Conservation (phyloP, 257 asterid species). For the Rubia yunnanensis region DNA sequence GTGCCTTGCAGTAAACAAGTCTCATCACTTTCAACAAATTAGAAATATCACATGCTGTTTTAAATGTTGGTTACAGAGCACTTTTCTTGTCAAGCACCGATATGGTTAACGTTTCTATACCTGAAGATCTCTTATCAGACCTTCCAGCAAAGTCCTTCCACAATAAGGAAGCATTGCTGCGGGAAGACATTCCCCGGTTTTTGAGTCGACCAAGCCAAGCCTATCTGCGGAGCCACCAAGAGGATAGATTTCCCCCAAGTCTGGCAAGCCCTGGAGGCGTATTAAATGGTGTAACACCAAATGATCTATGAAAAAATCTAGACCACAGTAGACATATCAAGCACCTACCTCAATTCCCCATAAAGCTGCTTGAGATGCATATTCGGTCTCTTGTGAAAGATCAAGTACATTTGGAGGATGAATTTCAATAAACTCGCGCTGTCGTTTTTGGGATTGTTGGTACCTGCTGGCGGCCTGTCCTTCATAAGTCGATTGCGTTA, state of each 20-base stretch:
- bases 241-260: slow-evolving; percentile 96
- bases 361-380: slow-evolving; percentile 84
- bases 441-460: slow-evolving; percentile 35
- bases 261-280: slow-evolving; percentile 89
- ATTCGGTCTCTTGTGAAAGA: slow-evolving; percentile 72
- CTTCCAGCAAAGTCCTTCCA: slow-evolving; percentile 92
- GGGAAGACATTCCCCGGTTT: slow-evolving; percentile 92
- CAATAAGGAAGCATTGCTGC: slow-evolving; percentile 99
- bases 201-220: slow-evolving; percentile 85
- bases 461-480: slow-evolving; percentile 36
- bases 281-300: slow-evolving; percentile 30
- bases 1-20: slow-evolving; percentile 56
- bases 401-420: slow-evolving; percentile 82
- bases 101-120: slow-evolving; percentile 26
- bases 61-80: neutral
- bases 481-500: slow-evolving; percentile 49
- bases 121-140: slow-evolving; percentile 98
- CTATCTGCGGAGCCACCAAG: slow-evolving; percentile 98
- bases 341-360: slow-evolving; percentile 94
- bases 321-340: slow-evolving; percentile 12
- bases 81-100: neutral
- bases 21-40: slow-evolving; percentile 16
- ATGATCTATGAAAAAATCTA: slow-evolving; percentile 8
- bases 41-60: neutral
- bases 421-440: slow-evolving; percentile 47